phyloP scores from a whole-genome alignment of 306 rosid species.

The Rosa rugosa region DNA sequence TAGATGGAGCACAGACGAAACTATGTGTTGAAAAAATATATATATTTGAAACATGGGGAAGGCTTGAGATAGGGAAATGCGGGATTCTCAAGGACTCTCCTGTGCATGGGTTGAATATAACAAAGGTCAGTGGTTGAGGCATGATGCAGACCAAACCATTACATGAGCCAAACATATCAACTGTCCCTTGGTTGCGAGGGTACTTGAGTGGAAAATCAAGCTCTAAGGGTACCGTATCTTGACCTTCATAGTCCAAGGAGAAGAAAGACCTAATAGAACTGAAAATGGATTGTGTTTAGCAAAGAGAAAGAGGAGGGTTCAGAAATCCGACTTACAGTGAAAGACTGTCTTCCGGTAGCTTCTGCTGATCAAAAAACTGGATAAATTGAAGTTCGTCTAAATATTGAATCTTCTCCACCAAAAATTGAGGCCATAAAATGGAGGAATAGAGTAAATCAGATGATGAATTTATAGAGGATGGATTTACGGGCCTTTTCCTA shows the following conservation, averaged over 20 bases:
- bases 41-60: background rate
- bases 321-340: too few species aligned
- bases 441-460: background rate
- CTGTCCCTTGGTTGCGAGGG: too few species aligned
- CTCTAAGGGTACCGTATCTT: too few species aligned
- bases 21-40: background rate
- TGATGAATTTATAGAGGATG: too few species aligned
- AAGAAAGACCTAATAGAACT: too few species aligned
- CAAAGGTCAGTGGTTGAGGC: background rate
- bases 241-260: too few species aligned
- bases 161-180: background rate
- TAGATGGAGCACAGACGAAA: background rate
- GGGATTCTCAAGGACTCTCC: background rate
- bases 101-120: background rate
- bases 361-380: background rate
- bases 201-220: too few species aligned
- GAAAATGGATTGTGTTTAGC: too few species aligned
- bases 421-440: background rate
- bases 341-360: background rate
- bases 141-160: background rate
- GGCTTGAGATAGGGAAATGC: background rate
- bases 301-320: too few species aligned
- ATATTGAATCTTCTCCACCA: background rate
- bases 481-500: too few species aligned
- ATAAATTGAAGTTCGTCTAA: too few species aligned